These are phyloP conservation scores for Tympanopsis confertula DNA, from an alignment of 2,329 filamentous ascomycete species.

Conservation along the genomic window DNA sequence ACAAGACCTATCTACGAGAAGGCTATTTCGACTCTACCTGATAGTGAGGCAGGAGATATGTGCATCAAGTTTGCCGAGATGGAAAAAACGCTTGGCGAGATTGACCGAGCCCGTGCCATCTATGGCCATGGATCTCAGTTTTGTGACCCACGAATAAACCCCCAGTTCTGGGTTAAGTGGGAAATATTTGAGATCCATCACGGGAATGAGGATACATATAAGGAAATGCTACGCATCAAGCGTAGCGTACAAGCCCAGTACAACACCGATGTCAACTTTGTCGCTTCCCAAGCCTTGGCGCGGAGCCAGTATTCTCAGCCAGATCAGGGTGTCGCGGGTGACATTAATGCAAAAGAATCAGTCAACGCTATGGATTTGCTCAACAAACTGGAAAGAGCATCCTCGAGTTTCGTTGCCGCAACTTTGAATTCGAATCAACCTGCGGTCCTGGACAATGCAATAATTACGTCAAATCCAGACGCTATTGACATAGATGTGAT, in stretches of 20 bases:
- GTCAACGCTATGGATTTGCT: conserved; percentile 80
- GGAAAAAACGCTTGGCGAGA: conserved; percentile 82
- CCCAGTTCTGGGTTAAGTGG: conserved; percentile 92
- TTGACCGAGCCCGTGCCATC: conserved; percentile 87
- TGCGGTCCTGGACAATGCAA: conserved; percentile 22
- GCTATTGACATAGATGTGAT: conserved; percentile 71
- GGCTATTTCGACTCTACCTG: conserved; percentile 84
- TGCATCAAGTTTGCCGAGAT: conserved; percentile 97
- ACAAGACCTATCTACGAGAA: conserved; percentile 93
- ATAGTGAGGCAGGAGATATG: conserved; percentile 90
- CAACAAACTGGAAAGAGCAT: conserved; percentile 67
- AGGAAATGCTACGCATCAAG: conserved; percentile 97
- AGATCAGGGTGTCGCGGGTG: conserved; percentile 25
- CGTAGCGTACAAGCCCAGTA: conserved; percentile 93
- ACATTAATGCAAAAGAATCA: conserved; percentile 32
- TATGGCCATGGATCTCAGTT: conserved; percentile 96
- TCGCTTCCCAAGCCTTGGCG: conserved; percentile 87
- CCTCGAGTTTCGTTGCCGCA: conserved; percentile 81
- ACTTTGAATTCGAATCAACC: conserved; percentile 53
- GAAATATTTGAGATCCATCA: conserved; percentile 94
- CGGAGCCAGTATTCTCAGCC: conserved; percentile 55
- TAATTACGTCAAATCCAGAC: conserved; percentile 62
- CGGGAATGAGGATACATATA: conserved; percentile 97
- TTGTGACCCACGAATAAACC: conserved; percentile 83
- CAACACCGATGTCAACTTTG: conserved; percentile 98